Evolutionary conservation across 192 early-diverging fungal genomes (phyloP), one percentile per base, ranked within the genome.

Genomic region (Coemansia sp.): DNA sequence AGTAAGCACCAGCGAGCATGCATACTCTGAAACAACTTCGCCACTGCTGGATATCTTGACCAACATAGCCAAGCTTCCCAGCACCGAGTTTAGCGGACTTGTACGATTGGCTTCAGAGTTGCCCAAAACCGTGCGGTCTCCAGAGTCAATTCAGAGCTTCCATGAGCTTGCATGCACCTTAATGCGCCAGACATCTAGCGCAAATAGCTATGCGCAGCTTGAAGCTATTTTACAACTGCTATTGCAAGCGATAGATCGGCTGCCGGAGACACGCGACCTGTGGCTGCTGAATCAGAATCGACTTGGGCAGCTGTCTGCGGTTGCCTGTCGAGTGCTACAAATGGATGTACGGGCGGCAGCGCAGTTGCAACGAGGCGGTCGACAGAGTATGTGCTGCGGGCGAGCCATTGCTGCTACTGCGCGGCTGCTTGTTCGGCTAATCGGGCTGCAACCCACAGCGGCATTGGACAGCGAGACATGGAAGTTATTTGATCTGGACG

Each of bases 61-160:
- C 3, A 45, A 44, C 39, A 51, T 69, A 11, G 48, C 59, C 5
- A n/a, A 62, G 44, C 56, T 38, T 40, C 51, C 71, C 7, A 51
- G 56, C 32, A 39, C 56, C 0, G 53, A 38, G 6, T 64, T 68
- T 34, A 62, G 71, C 16, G 30, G 47, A 9, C 53, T 75, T 28
- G 49, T 75, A n/a, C 41, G 42, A 12, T 52, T 75, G 39, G 59
- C 71, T 1, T 45, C 64, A 2, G 45, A 47, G 48, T 40, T 75
- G 30, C 56, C 62, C 36, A 55, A 56, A 39, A 54, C 65, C 20
- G 58, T 50, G 18, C 53, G 55, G 12, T 38, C 28, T 11, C 10
- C 43, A 1, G 51, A 18, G 26, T 20, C 34, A 12, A 39, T 69
- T 7, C 15, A 49, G 16, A 45, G 26, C 23, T 65, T 76, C 39